Evolutionary conservation across 208 protist species (phyloP).

Genomic region (Trypanosoma rangeli): DNA sequence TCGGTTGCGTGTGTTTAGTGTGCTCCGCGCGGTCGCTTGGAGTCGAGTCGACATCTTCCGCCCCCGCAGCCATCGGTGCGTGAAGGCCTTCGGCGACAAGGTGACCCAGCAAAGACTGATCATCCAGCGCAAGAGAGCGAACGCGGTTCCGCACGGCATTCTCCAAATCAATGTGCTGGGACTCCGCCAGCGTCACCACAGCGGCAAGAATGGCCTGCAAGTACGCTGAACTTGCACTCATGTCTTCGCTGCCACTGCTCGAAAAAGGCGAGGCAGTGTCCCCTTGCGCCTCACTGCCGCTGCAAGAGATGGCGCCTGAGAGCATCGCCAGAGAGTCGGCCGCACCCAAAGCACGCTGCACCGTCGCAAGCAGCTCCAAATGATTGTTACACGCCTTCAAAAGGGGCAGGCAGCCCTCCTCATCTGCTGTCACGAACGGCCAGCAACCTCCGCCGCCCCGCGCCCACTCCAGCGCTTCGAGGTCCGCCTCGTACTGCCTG

Average conservation of each 20-base stretch:
- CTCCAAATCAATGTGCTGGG: constrained; percentile 29
- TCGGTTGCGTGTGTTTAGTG: neutral
- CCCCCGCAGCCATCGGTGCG: neutral
- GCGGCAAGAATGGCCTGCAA: constrained; percentile 25
- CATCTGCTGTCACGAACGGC: too few species aligned
- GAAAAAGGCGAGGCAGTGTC: neutral
- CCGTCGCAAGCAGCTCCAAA: neutral
- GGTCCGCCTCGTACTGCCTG: too few species aligned
- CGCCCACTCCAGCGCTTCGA: too few species aligned
- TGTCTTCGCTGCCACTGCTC: neutral
- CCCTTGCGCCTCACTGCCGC: too few species aligned
- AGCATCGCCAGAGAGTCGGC: neutral
- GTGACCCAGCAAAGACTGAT: neutral
- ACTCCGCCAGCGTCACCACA: constrained; percentile 22
- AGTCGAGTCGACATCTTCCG: neutral
- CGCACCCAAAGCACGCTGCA: neutral
- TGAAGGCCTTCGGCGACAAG: neutral
- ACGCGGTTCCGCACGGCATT: constrained; percentile 18
- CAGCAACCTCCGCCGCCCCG: too few species aligned
- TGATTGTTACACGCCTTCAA: neutral
- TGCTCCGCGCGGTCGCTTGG: neutral
- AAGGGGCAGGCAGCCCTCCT: too few species aligned
- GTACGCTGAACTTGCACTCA: neutral
- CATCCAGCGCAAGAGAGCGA: constrained; percentile 21
- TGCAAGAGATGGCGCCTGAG: neutral